Conservation (phyloP, 768 basidiomycete species). For the Pleurotus tuber-regium region DNA sequence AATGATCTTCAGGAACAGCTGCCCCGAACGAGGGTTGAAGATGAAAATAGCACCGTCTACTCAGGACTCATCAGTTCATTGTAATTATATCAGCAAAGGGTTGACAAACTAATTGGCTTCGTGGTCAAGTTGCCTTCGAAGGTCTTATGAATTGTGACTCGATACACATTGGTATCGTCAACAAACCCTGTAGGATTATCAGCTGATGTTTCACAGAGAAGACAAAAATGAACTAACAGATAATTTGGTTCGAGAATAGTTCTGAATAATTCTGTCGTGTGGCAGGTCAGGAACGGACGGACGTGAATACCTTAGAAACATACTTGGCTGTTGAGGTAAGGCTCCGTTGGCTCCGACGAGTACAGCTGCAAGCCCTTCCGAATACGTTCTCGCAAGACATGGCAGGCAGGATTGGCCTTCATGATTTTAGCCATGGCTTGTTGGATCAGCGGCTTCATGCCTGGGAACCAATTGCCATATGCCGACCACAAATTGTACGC, state of each 20-base stretch:
- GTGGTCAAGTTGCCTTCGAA: slow-evolving; percentile 99
- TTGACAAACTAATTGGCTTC: slow-evolving; percentile 74
- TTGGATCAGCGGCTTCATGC: slow-evolving; percentile 95
- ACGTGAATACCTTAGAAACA: slow-evolving; percentile 7
- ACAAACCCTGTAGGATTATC: slow-evolving; percentile 74
- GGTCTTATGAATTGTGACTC: slow-evolving; percentile 98
- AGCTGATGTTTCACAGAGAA: not conserved
- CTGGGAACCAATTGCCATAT: slow-evolving; percentile 99
- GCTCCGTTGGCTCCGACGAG: slow-evolving; percentile 98
- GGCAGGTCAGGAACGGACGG: slow-evolving; percentile 8
- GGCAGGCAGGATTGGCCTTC: slow-evolving; percentile 98
- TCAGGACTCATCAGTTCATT: slow-evolving; percentile 8
- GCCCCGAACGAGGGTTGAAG: slow-evolving; percentile 98
- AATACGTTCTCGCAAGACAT: slow-evolving; percentile 97
- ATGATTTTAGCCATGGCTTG: slow-evolving; percentile 99
- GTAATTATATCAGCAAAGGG: not conserved
- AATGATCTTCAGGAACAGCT: slow-evolving; percentile 97
- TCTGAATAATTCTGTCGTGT: slow-evolving; percentile 78
- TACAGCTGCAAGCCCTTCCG: slow-evolving; percentile 97
- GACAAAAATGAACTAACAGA: slow-evolving; percentile 48
- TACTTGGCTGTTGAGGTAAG: slow-evolving; percentile 95
- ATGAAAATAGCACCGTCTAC: slow-evolving; percentile 95
- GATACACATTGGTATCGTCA: slow-evolving; percentile 99
- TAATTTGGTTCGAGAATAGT: slow-evolving; percentile 97
- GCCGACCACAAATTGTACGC: slow-evolving; percentile 99